Conservation (phyloP, 2,329 filamentous ascomycete species). For the Aspergillus niger region DNA sequence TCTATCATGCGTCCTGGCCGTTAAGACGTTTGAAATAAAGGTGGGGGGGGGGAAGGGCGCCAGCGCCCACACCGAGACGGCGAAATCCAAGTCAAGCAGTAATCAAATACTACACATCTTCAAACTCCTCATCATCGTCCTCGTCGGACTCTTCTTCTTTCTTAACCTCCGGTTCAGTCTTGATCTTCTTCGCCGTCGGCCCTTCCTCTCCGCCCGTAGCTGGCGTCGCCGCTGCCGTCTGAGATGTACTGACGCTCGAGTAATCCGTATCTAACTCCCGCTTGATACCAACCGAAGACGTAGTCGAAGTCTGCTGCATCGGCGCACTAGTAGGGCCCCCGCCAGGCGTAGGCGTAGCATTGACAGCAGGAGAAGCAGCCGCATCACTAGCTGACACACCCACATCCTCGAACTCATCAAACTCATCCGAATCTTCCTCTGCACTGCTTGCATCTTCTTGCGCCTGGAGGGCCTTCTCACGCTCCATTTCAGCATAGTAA, state of each 20-base stretch:
- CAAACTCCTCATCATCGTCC: constrained; percentile 49
- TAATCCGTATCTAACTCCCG: constrained; percentile 40
- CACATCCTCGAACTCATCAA: constrained; percentile 50
- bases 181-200: constrained; percentile 47
- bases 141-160: constrained; percentile 46
- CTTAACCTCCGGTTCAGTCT: constrained; percentile 40
- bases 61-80: constrained; percentile 19
- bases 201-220: constrained; percentile 41
- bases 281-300: constrained; percentile 35
- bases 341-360: constrained; percentile 8
- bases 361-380: constrained; percentile 33
- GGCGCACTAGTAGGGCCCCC: constrained; percentile 34
- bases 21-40: too few relatives aligned
- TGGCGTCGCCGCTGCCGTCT: constrained; percentile 41
- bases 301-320: background rate
- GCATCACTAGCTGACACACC: constrained; percentile 41
- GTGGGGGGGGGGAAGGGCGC: constrained; percentile 13
- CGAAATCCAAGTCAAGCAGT: background rate
- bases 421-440: constrained; percentile 44
- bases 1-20: background rate
- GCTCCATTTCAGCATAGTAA: constrained; percentile 50
- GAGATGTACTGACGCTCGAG: constrained; percentile 42
- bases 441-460: constrained; percentile 45
- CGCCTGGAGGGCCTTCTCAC: constrained; percentile 45
- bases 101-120: constrained; percentile 40